Evolutionary conservation across 2,329 filamentous ascomycete species (phyloP).

Genomic region (Epichloe amarillans): DNA sequence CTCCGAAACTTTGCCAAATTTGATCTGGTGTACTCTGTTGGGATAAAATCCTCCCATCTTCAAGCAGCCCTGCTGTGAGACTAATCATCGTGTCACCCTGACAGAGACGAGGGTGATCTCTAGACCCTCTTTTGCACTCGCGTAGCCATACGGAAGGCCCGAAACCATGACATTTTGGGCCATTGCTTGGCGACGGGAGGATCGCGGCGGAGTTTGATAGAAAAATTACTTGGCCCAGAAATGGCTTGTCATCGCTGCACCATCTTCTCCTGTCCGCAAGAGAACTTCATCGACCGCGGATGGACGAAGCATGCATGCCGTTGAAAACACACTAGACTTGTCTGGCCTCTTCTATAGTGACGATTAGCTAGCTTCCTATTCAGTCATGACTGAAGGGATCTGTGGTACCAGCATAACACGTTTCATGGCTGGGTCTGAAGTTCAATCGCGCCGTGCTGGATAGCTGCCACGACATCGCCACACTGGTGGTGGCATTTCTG

Average conservation of each 20-base stretch:
- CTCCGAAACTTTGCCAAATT: neutral
- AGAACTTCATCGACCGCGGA: neutral
- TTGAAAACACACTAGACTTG: neutral
- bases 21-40: neutral
- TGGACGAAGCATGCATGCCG: neutral
- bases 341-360: neutral
- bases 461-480: neutral
- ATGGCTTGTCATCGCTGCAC: neutral
- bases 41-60: neutral
- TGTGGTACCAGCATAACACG: slow-evolving; percentile 3
- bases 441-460: neutral
- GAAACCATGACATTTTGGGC: slow-evolving; percentile 1
- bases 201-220: neutral
- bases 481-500: slow-evolving; percentile 6
- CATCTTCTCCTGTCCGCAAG: neutral
- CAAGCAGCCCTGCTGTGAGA: slow-evolving; percentile 4
- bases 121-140: slow-evolving; percentile 2
- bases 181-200: neutral
- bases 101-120: slow-evolving; percentile 1
- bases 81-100: slow-evolving; percentile 3
- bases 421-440: slow-evolving; percentile 1
- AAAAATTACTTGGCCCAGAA: neutral
- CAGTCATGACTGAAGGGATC: neutral
- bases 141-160: slow-evolving; percentile 6
- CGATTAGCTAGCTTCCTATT: neutral